These are phyloP conservation scores for Hydnomerulius pinastri DNA, from an alignment of 768 basidiomycete species.

Conservation along the genomic window DNA sequence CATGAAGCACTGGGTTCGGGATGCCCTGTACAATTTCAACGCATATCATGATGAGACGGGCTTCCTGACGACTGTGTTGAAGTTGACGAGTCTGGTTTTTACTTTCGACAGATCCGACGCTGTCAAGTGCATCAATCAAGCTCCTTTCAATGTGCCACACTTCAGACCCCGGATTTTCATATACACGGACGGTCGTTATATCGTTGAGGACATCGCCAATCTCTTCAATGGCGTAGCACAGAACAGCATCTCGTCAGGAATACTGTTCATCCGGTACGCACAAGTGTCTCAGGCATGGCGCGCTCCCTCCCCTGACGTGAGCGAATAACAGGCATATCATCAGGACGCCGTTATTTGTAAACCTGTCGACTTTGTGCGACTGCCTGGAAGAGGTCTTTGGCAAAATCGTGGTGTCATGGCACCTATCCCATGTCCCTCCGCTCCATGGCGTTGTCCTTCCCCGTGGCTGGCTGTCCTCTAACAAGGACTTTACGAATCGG, in stretches of 20 bases:
- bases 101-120: conserved; percentile 38
- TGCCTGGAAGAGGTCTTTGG: conserved; percentile 48
- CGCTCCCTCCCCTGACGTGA: too few relatives aligned
- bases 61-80: conserved; percentile 43
- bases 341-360: conserved; percentile 35
- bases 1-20: too few relatives aligned
- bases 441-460: conserved; percentile 51
- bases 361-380: conserved; percentile 48
- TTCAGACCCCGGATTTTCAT: conserved; percentile 5
- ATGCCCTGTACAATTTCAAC: too few relatives aligned
- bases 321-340: conserved; percentile 49
- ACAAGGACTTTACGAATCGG: too few relatives aligned
- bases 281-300: too few relatives aligned
- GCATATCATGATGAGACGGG: conserved; percentile 36
- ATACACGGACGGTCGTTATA: conserved; percentile 9
- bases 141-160: conserved; percentile 7
- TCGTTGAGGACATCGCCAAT: too few relatives aligned
- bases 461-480: too few relatives aligned
- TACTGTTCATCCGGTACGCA: conserved; percentile 40
- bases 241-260: conserved; percentile 32
- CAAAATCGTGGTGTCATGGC: conserved; percentile 35
- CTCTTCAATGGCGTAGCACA: conserved; percentile 23
- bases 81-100: conserved; percentile 35
- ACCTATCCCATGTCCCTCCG: conserved; percentile 9
- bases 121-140: conserved; percentile 33